Conservation (phyloP, 805 yeast genomes). For the Maudiozyma barnettii region DNA sequence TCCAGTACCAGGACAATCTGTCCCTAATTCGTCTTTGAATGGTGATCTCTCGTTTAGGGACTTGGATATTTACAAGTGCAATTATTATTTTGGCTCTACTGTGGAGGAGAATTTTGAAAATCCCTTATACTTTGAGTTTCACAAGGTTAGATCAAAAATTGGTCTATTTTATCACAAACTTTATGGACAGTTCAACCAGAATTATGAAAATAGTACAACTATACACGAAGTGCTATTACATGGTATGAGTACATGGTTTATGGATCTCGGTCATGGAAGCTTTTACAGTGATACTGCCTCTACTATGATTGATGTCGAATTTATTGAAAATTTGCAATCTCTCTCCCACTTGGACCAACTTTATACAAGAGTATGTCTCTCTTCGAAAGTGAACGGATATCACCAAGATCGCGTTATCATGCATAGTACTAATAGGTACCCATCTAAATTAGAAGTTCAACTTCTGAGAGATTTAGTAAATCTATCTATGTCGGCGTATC, state of each 20-base stretch:
- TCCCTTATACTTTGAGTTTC: slow-evolving; percentile 43
- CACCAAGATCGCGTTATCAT: slow-evolving; percentile 67
- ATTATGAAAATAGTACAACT: slow-evolving; percentile 54
- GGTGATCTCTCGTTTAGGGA: slow-evolving; percentile 50
- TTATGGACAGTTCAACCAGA: slow-evolving; percentile 36
- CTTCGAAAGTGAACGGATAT: slow-evolving; percentile 59
- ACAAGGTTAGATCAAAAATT: slow-evolving; percentile 47
- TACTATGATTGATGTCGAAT: slow-evolving; percentile 43
- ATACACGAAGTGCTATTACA: slow-evolving; percentile 52
- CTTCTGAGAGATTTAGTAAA: slow-evolving; percentile 57
- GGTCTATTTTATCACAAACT: slow-evolving; percentile 58
- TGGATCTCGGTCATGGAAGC: slow-evolving; percentile 70
- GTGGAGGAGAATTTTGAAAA: slow-evolving; percentile 35
- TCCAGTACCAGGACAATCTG: slow-evolving; percentile 29
- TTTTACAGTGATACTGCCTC: slow-evolving; percentile 48
- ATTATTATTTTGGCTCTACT: slow-evolving; percentile 54
- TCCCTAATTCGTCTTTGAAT: slow-evolving; percentile 37
- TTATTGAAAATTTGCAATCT: slow-evolving; percentile 50
- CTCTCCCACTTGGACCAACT: slow-evolving; percentile 56
- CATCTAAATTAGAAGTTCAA: slow-evolving; percentile 52
- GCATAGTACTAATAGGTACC: slow-evolving; percentile 63
- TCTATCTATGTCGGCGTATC: slow-evolving; percentile 59
- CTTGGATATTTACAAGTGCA: slow-evolving; percentile 51
- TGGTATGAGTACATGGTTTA: slow-evolving; percentile 65
- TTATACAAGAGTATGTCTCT: slow-evolving; percentile 69